Conservation (phyloP, 2,329 filamentous ascomycete genomes). For the Sporothrix mexicana region DNA sequence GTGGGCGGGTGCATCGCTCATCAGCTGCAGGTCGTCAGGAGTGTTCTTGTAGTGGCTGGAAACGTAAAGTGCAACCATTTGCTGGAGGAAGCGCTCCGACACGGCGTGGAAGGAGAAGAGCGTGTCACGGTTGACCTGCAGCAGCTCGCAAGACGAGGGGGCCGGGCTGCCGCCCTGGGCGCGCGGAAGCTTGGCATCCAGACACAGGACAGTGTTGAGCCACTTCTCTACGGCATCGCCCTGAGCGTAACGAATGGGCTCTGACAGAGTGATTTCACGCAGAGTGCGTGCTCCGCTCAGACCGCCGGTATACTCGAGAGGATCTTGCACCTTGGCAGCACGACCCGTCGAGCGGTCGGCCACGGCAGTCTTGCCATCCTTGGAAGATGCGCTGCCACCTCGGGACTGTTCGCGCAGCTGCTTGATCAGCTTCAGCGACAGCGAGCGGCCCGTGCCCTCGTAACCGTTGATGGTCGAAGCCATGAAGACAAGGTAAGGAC, state of each 20-base stretch:
- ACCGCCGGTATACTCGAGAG: slow-evolving; percentile 61
- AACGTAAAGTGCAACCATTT: slow-evolving; percentile 97
- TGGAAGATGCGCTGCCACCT: slow-evolving; percentile 60
- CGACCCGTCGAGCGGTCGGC: slow-evolving; percentile 83
- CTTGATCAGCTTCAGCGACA: slow-evolving; percentile 96
- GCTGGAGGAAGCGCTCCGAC: slow-evolving; percentile 94
- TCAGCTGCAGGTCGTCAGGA: slow-evolving; percentile 95
- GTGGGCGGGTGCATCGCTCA: slow-evolving; percentile 97
- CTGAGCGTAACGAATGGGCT: slow-evolving; percentile 92
- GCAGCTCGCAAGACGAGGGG: slow-evolving; percentile 86
- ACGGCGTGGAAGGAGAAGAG: slow-evolving; percentile 98
- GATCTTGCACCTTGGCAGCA: slow-evolving; percentile 66
- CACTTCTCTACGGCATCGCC: slow-evolving; percentile 94
- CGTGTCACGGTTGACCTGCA: slow-evolving; percentile 95
- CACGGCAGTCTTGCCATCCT: slow-evolving; percentile 58
- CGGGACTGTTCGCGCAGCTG: slow-evolving; percentile 93
- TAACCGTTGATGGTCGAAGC: slow-evolving; percentile 99
- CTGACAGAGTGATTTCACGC: slow-evolving; percentile 88
- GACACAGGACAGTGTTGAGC: slow-evolving; percentile 91
- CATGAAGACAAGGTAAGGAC: slow-evolving; percentile 98
- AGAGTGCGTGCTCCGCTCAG: slow-evolving; percentile 63
- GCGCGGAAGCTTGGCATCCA: slow-evolving; percentile 85
- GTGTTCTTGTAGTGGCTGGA: slow-evolving; percentile 98
- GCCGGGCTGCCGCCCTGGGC: slow-evolving; percentile 83
- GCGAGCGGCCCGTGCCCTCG: slow-evolving; percentile 91